phyloP scores from a whole-genome alignment of 2,329 filamentous ascomycete species.

The Didymella pomorum region DNA sequence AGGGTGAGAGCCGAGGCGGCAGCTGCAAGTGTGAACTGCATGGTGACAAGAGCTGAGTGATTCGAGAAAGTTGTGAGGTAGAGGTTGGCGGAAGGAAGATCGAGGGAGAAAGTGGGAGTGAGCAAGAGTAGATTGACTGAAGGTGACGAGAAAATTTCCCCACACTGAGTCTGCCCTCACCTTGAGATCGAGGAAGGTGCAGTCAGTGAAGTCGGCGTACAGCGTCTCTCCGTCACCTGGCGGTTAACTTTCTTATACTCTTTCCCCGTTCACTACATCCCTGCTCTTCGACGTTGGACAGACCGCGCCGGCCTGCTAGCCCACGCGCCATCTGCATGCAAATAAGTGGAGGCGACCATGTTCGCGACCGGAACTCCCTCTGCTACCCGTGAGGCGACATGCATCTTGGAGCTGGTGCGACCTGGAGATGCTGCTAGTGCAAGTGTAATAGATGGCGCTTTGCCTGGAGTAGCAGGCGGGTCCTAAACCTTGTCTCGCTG shows the following conservation, averaged over 20 bases:
- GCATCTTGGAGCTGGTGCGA: slow-evolving; percentile 16
- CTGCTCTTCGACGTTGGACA: slow-evolving; percentile 39
- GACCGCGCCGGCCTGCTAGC: slow-evolving; percentile 37
- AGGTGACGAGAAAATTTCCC: slow-evolving; percentile 11
- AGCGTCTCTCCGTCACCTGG: slow-evolving; percentile 21
- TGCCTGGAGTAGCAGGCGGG: slow-evolving; percentile 32
- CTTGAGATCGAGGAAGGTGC: slow-evolving; percentile 22
- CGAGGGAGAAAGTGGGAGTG: neutral
- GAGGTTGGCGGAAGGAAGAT: neutral
- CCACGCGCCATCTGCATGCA: slow-evolving; percentile 44
- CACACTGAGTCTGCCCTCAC: slow-evolving; percentile 12
- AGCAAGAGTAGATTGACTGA: neutral
- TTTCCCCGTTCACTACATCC: slow-evolving; percentile 24
- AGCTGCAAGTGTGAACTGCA: slow-evolving; percentile 42
- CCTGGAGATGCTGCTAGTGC: slow-evolving; percentile 40
- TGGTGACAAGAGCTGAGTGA: slow-evolving; percentile 22
- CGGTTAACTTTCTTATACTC: slow-evolving; percentile 42
- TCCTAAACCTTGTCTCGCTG: slow-evolving; percentile 37
- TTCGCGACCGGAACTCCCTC: slow-evolving; percentile 26
- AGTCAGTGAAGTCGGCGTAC: slow-evolving; percentile 29
- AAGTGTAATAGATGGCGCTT: slow-evolving; percentile 38
- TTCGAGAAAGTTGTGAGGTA: neutral
- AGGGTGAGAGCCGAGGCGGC: slow-evolving; percentile 32
- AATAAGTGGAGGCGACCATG: slow-evolving; percentile 32
- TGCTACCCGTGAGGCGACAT: slow-evolving; percentile 29